Conservation (phyloP, 2,329 filamentous ascomycete species). For the Penicillium sp. region DNA sequence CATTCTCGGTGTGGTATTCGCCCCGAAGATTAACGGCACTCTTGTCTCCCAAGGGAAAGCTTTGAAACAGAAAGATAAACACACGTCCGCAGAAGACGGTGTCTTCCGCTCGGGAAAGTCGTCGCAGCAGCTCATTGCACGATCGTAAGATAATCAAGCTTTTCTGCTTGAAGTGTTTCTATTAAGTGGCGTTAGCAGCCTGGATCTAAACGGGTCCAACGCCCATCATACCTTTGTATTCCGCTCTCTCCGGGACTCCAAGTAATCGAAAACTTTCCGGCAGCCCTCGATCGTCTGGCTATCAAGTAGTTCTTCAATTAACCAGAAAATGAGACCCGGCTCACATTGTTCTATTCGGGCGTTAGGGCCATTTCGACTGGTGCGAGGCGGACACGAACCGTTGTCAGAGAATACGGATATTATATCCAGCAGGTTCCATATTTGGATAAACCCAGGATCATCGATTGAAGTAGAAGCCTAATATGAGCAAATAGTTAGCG, state of each 20-base stretch:
- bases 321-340: conserved; percentile 80
- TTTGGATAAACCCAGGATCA: conserved; percentile 74
- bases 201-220: not conserved
- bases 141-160: conserved; percentile 87
- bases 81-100: conserved; percentile 96
- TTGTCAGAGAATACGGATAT: conserved; percentile 86
- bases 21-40: conserved; percentile 96
- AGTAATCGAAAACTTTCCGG: conserved; percentile 87
- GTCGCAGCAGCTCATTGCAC: conserved; percentile 92
- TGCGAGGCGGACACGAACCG: conserved; percentile 58
- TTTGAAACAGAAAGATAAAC: conserved; percentile 98
- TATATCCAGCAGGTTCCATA: conserved; percentile 95
- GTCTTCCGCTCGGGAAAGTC: conserved; percentile 93
- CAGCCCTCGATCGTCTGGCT: conserved; percentile 94
- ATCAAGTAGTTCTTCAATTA: conserved; percentile 93
- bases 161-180: conserved; percentile 78
- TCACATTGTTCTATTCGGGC: conserved; percentile 62
- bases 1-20: conserved; percentile 94
- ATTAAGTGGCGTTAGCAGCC: conserved; percentile 28
- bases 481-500: conserved; percentile 21
- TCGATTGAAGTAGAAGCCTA: conserved; percentile 78
- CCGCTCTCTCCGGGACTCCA: conserved; percentile 88
- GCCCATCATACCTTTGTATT: conserved; percentile 70
- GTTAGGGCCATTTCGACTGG: conserved; percentile 26
- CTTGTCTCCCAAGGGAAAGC: conserved; percentile 93